Conservation (phyloP, 2,329 filamentous ascomycete genomes). For the Pseudogymnoascus sp. region DNA sequence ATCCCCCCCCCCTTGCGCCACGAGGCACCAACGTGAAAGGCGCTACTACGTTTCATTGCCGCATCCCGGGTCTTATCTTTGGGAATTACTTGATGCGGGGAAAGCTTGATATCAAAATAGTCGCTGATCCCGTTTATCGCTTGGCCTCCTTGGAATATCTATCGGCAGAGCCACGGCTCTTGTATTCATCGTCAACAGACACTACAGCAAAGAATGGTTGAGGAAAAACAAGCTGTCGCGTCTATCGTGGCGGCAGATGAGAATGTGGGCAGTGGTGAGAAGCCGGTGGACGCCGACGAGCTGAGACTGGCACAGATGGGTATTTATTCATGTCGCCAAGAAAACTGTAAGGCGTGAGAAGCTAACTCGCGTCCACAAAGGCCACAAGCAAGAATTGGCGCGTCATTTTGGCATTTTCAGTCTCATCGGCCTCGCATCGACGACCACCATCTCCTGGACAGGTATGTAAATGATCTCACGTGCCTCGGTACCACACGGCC, state of each 20-base stretch:
- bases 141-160: background rate
- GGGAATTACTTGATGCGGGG: background rate
- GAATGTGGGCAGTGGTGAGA: background rate
- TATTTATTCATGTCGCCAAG: conserved; percentile 18
- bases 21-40: background rate
- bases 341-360: background rate
- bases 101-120: conserved; percentile 5
- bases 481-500: background rate
- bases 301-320: conserved; percentile 39
- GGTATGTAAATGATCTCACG: background rate
- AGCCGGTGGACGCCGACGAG: conserved; percentile 32
- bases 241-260: background rate
- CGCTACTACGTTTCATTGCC: conserved; percentile 4
- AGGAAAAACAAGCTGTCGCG: background rate
- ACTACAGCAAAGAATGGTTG: background rate
- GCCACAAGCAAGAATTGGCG: conserved; percentile 42
- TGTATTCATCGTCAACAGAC: background rate
- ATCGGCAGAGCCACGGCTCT: background rate
- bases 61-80: background rate
- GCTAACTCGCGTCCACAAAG: conserved; percentile 23
- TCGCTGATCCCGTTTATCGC: background rate
- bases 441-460: conserved; percentile 45
- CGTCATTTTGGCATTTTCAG: conserved; percentile 42
- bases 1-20: background rate
- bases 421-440: conserved; percentile 42